Base-by-base conservation (phyloP, 805 yeast species). In the Lipomyces sp. region DNA sequence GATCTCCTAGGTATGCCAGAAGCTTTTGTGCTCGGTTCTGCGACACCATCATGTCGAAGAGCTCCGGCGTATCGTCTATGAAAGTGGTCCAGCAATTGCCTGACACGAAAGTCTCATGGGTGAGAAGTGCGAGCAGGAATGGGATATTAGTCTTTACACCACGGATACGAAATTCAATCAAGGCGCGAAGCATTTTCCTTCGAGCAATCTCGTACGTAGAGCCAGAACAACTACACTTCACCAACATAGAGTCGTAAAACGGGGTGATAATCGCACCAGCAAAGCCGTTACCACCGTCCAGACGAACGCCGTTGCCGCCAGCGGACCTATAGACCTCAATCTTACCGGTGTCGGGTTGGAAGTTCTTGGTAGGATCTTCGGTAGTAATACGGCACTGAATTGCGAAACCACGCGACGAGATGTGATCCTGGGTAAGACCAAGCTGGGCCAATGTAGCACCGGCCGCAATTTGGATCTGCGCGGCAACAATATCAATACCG, bases 61-160 rank as follows among this genome's bases (percentile, higher is more conserved):
- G 84, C 64, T 91, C 86, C 62, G 99, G 99, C 64, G 99, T 94
- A 80, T 95, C 99, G 78, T 94, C 99, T 76, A 94, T 95, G 75
- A 94, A 94, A 32, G 99, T 94, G 64, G 99, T 94, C 99, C 99
- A 94, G 82, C 97, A 95, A 72, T 85, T 83, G 76, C 97, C 97
- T 58, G 79, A 76, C 74, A 92, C 88, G 75, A 94, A 94, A 30
- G 93, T 90, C 64, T 90, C 94, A 79, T 95, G 88, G 68, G 98
- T 95, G 76, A 95, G 84, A 70, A 95, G 80, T 15, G 98, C 95
- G 75, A 95, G 84, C 80, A 95, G 82, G 84, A 95, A 95, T 39
- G 99, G 98, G 73, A 95, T 96, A 81, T 95, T 95, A 65, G 99
- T 95, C 84, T 95, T 95, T 75, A 95, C 99, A 78, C 99, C 99